Percentiles rank a stretch among this genome's conserved stretches.
These are phyloP conservation scores for Pinus tabuliformis DNA, from an alignment of 75 land plant genomes.

Conservation along the genomic window DNA sequence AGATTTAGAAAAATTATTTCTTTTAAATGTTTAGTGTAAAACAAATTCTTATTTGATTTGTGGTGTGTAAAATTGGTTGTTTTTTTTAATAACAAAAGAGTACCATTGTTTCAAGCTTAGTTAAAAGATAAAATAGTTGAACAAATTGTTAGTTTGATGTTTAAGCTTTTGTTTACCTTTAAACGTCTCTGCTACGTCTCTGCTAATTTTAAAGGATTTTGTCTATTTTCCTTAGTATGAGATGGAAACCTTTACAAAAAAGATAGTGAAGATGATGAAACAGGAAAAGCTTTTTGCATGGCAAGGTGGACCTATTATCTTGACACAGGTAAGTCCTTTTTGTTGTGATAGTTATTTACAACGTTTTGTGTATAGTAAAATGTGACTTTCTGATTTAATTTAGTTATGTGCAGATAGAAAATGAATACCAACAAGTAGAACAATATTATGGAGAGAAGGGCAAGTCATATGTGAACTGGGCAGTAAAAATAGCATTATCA, in stretches of 20 bases:
- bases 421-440: conserved; percentile 60
- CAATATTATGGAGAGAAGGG: conserved; percentile 40
- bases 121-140: too few relatives aligned
- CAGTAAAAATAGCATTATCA: conserved; percentile 48
- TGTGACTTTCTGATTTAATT: not conserved
- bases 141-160: too few relatives aligned
- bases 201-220: too few relatives aligned
- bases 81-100: too few relatives aligned
- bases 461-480: conserved; percentile 51
- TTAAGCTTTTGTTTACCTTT: too few relatives aligned
- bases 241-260: conserved; percentile 62
- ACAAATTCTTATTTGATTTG: too few relatives aligned
- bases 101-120: too few relatives aligned
- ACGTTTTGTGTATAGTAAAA: not conserved
- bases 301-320: conserved; percentile 89
- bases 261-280: conserved; percentile 80
- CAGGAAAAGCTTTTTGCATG: conserved; percentile 56
- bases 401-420: conserved; percentile 53
- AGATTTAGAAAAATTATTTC: too few relatives aligned
- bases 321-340: conserved; percentile 58
- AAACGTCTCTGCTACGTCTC: too few relatives aligned
- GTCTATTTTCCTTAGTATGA: conserved; percentile 29
- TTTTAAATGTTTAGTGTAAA: too few relatives aligned
- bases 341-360: too few relatives aligned
- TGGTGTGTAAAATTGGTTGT: too few relatives aligned